Base-by-base conservation (phyloP, 2,329 filamentous ascomycete species). In the Scytalidium lignicola region DNA sequence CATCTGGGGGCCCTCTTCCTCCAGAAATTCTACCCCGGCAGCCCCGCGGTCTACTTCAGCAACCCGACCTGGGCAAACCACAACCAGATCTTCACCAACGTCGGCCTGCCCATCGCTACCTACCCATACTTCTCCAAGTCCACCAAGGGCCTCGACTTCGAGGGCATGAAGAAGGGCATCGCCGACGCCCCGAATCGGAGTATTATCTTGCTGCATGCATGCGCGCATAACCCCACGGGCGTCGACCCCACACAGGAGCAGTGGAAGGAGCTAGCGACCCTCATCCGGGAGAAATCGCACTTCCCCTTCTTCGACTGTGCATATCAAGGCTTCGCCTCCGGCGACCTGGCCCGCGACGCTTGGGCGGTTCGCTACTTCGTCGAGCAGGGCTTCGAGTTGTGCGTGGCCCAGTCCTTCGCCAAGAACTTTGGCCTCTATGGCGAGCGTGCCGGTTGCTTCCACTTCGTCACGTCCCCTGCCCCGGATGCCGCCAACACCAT, bases 221-320 rank as follows among this genome's bases (percentile, higher is more conserved):
- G 93, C 68, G 93, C 93, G 32, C 93, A 99, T 76, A 99, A 99
- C 75, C 93, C 93, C 29, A 99, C 93, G 1, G 93, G 93, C 51
- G 91, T 99, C 55, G 93, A 99, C 71, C 91, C 91, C 7, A 95
- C 91, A 18, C 77, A 86, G 58, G 89, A 92, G 47, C 93, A 99
- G 74, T 99, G 93, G 93, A 89, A 86, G 69, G 80, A 95, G 72
- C 83, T 99, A 54, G 90, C 92, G 46, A 69, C 76, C 41, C 70
- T 96, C 41, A 83, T 97, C 69, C 80, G 80, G 61, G 70, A 81
- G 62, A 90, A 86, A 72, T 81, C 81, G 55, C 92, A 95, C 70
- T 96, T 99, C 74, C 92, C 93, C 62, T 97, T 99, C 81, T 97
- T 99, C 72, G 93, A 99, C 76, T 89, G 83, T 57, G 93, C 93